These are phyloP conservation scores for Wilcoxina mikolae DNA, from an alignment of 495 filamentous ascomycete species.

Conservation along the genomic window DNA sequence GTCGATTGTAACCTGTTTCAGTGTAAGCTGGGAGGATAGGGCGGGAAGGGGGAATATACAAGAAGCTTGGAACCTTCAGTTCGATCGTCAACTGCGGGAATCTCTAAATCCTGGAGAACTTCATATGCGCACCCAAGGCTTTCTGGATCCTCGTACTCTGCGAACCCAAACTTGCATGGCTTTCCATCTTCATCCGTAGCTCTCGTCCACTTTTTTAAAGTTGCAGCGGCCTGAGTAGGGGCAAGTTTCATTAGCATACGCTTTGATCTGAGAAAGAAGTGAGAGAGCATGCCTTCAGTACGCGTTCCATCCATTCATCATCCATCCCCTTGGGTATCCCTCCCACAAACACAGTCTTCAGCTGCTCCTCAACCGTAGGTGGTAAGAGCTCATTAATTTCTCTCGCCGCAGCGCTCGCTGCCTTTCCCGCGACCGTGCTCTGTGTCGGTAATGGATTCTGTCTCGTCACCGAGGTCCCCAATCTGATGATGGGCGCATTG, in stretches of 20 bases:
- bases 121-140: constrained; percentile 76
- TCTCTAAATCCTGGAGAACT: constrained; percentile 68
- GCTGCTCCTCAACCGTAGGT: constrained; percentile 76
- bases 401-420: constrained; percentile 28
- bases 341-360: constrained; percentile 79
- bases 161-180: constrained; percentile 82
- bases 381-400: constrained; percentile 49
- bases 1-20: constrained; percentile 67
- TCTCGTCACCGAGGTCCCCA: constrained; percentile 58
- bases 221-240: constrained; percentile 44
- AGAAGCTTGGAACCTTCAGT: constrained; percentile 19
- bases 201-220: constrained; percentile 69
- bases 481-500: constrained; percentile 86
- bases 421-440: constrained; percentile 31
- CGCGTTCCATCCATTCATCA: constrained; percentile 72
- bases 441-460: constrained; percentile 25
- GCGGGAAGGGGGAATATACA: constrained; percentile 6
- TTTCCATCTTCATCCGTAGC: constrained; percentile 70
- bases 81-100: constrained; percentile 43
- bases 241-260: not conserved
- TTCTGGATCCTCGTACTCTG: constrained; percentile 87
- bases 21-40: not conserved
- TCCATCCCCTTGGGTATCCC: constrained; percentile 64
- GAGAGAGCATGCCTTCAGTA: constrained; percentile 38
- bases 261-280: not conserved